Evolutionary conservation across 306 rosid genomes (phyloP), one percentile per base, ranked within the genome.

Genomic region (Trichosanthes truncata): DNA sequence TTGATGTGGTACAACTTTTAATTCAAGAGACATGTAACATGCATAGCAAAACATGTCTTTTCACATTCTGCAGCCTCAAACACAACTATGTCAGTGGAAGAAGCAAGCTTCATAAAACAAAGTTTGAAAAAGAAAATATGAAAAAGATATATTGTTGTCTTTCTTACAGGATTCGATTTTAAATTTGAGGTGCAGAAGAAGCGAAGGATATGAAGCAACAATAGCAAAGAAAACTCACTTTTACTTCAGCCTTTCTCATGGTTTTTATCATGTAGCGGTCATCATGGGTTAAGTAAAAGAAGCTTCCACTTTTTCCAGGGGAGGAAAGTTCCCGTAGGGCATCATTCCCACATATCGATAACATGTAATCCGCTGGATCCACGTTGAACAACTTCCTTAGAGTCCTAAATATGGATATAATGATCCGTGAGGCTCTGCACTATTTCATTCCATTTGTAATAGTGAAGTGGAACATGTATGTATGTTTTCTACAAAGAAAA

Each of bases 251-350:
- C 85, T 94, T 94, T 80, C 91, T 94, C 97, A 94, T 89, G 66
- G 98, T 94, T 83, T 94, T 94, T n/a, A 94, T 94, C 98, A 94
- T 94, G 86, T 92, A 94, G 57, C 97, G 89, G 51, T 94, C 98
- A 65, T 94, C 97, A 25, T 91, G 81, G 41, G 98, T 94, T 84
- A 94, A 84, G 84, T 94, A 94, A 83, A 94, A 94, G 83, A 94
- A 94, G 84, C 98, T 94, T 84, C 98, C 97, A 60, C 97, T 92
- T 88, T 95, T 95, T 56, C 98, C 98, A 15, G 98, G 98, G 33
- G 98, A 92, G 18, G 97, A 91, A 60, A 95, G 98, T 81, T 92
- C 97, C 38, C 98, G 84, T 35, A 95, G 95, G 56, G 98, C 98
- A 10, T 92, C 96, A 73, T 92, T 85, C 46, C 98, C 98, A 51